Base-by-base conservation (phyloP, 495 filamentous ascomycete species). In the Evansstolkia leycettana region DNA sequence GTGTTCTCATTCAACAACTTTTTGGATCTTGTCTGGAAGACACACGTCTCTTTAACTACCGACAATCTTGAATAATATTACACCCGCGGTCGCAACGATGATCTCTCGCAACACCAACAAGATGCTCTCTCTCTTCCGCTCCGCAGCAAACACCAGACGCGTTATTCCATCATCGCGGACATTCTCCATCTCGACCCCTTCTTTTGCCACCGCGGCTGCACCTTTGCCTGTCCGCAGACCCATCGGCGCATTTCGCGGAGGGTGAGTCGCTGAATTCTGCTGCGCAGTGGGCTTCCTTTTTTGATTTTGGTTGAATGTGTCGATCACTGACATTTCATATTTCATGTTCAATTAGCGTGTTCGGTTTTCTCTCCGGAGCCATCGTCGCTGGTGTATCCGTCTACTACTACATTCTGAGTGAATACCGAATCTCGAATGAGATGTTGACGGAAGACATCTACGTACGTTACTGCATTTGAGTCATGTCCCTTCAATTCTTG, bases 381-480 rank as follows among this genome's bases (percentile, higher is more conserved):
- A 77, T 83, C 24, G 66, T 82, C 37, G 75, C 89, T 20, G 86
- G 85, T 49, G 76, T 67, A 19, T 77, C 71, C 26, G 77, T 93
- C 42, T 96, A 94, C 62, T 85, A 83, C 55, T 96, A 96, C 52
- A 70, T 92, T 42, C 58, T 96, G 38, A 78, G 84, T 50, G 88
- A 98, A 57, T 96, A 96, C 60, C 80, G 84, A 57, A 69, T 90
- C 25, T 82, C 86, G 37, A 98, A 96, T 58, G 84, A 94, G 61
- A 72, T 94, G 53, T 62, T 98, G 60, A 90, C 82, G 29, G 84
- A 93, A 61, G 90, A 98, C 66, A 94, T 98, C 57, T 82, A 82
- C 62, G 90, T 96, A 75, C 54, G 84, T 76, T 23, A 23, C 9
- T 23, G 20, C 20, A 23, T 23, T 9, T 23, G 20, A 23, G 20